These are phyloP conservation scores for Phialophora macrospora DNA, from an alignment of 2,329 filamentous ascomycete species.

Conservation along the genomic window DNA sequence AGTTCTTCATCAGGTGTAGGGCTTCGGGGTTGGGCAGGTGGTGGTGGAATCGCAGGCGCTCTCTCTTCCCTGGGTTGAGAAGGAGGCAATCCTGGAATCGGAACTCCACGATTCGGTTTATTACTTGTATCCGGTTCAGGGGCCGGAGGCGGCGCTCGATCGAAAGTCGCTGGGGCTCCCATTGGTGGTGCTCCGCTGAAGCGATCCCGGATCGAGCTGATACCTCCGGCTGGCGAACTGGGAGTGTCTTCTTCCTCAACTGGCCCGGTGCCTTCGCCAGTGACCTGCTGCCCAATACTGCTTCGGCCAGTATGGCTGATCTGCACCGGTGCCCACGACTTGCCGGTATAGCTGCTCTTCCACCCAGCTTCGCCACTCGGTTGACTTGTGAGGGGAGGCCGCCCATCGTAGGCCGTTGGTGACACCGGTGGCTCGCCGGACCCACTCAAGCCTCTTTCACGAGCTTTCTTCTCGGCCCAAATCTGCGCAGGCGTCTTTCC, in stretches of 20 bases:
- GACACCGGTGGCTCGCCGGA: constrained; percentile 56
- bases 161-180: constrained; percentile 56
- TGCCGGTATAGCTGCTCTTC: constrained; percentile 90
- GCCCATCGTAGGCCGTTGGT: constrained; percentile 48
- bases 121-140: constrained; percentile 66
- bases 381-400: constrained; percentile 67
- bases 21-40: constrained; percentile 51
- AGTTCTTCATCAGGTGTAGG: constrained; percentile 48
- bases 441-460: constrained; percentile 66
- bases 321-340: constrained; percentile 85
- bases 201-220: constrained; percentile 77
- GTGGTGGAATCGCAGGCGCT: constrained; percentile 39
- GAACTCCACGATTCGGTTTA: constrained; percentile 74
- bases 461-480: constrained; percentile 97
- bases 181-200: constrained; percentile 80
- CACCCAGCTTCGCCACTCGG: constrained; percentile 75
- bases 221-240: constrained; percentile 64
- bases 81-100: constrained; percentile 75
- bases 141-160: constrained; percentile 58
- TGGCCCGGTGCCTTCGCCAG: constrained; percentile 56
- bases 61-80: constrained; percentile 61
- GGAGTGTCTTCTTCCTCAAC: constrained; percentile 56
- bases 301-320: constrained; percentile 72
- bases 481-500: constrained; percentile 96
- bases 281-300: constrained; percentile 65